Percentiles rank a stretch among this genome's conserved stretches.
Evolutionary conservation across 148 eudicot species (phyloP).

Genomic region (Rheum nobile): DNA sequence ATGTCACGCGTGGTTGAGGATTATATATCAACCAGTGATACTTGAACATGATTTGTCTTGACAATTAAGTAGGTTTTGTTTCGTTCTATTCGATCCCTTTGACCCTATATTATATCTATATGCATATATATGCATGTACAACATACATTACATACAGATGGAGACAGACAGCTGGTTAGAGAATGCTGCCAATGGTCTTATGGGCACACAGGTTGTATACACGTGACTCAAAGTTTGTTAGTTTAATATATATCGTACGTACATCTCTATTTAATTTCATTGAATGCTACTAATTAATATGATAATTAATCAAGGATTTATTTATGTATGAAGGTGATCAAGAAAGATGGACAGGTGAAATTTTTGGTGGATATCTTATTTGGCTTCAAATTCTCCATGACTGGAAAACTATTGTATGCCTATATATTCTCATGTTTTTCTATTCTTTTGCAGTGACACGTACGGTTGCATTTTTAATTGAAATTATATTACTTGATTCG

Average conservation of each 20-base stretch:
- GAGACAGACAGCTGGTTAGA: conserved; percentile 99
- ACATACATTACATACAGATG: conserved; percentile 21
- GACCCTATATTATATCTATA: no score
- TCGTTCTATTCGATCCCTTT: no score
- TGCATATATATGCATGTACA: no score
- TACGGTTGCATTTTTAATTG: no score
- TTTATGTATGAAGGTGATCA: conserved; percentile 45
- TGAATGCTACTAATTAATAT: no score
- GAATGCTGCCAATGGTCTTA: conserved; percentile 95
- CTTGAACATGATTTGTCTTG: not conserved
- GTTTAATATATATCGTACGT: not conserved
- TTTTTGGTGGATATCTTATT: conserved; percentile 68
- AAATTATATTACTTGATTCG: not conserved
- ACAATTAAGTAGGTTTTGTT: not conserved
- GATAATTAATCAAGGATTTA: not conserved
- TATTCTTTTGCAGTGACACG: not conserved
- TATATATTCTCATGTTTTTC: not conserved
- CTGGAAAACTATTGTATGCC: conserved; percentile 63
- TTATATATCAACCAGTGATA: no score
- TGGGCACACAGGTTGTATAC: conserved; percentile 74
- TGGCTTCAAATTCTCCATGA: conserved; percentile 90
- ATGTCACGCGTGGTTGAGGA: no score
- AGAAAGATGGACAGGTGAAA: conserved; percentile 52
- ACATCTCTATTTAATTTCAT: not conserved
- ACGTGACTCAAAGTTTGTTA: not conserved